phyloP scores from a whole-genome alignment of 2,329 filamentous ascomycete genomes.

The Cladosporium sp. region DNA sequence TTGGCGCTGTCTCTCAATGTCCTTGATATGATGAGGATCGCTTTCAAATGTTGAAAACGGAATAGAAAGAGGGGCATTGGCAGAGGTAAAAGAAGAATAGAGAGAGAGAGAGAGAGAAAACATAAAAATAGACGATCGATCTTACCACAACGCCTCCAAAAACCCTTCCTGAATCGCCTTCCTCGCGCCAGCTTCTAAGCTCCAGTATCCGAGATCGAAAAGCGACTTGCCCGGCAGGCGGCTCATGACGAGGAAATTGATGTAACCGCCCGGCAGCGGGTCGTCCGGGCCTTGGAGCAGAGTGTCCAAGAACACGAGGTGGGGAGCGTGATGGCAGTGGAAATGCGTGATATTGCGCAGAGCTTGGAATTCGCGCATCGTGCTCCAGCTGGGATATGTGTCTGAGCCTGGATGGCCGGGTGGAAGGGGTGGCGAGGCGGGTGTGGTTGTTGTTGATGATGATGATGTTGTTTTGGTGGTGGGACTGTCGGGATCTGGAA shows the following conservation, averaged over 20 bases:
- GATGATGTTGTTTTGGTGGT: no score
- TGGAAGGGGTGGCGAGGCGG: conserved; percentile 24
- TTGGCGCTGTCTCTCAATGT: no score
- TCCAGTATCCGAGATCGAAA: conserved; percentile 29
- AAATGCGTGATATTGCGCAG: conserved; percentile 20
- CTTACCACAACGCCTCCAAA: conserved; percentile 21
- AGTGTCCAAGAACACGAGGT: conserved; percentile 23
- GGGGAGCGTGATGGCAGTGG: conserved; percentile 20
- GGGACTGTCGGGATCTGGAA: background rate
- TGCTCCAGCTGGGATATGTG: conserved; percentile 21
- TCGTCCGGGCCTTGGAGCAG: conserved; percentile 18
- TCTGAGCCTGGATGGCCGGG: conserved; percentile 2
- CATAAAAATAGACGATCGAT: no score
- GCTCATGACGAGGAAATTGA: conserved; percentile 28
- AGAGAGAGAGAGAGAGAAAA: background rate
- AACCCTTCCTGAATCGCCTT: conserved; percentile 24
- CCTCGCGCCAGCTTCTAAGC: conserved; percentile 16
- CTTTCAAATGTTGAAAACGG: no score
- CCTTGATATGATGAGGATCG: no score
- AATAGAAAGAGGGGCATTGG: no score
- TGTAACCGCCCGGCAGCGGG: conserved; percentile 26
- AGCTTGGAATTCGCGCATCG: conserved; percentile 25
- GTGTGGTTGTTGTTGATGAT: conserved; percentile 23
- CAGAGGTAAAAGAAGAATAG: background rate
- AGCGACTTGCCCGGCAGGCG: conserved; percentile 25